phyloP scores from a whole-genome alignment of 192 early-diverging fungal species.

The Backusella tarrabulga region DNA sequence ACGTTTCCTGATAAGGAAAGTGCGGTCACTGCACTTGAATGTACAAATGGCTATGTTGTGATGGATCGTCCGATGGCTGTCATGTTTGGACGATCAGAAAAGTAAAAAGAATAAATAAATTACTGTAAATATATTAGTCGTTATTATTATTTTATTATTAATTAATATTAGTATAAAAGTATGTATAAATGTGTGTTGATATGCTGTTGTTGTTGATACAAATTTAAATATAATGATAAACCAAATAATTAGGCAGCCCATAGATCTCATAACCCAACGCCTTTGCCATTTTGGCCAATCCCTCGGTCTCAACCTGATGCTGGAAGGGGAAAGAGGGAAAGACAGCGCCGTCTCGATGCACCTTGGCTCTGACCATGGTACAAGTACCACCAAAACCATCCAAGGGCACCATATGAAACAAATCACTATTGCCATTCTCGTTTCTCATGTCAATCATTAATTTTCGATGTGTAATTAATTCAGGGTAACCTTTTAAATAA shows the following conservation, averaged over 20 bases:
- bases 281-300: constrained; percentile 69
- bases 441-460: constrained; percentile 42
- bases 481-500: constrained; percentile 37
- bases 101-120: not conserved
- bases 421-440: constrained; percentile 18
- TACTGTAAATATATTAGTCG: not conserved
- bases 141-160: not conserved
- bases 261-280: constrained; percentile 56
- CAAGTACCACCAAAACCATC: constrained; percentile 72
- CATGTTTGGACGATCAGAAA: constrained; percentile 16
- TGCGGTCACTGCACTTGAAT: constrained; percentile 35
- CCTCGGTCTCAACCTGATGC: constrained; percentile 72
- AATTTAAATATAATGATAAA: constrained; percentile 52
- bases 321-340: constrained; percentile 61
- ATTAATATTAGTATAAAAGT: not conserved
- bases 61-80: constrained; percentile 49
- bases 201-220: not conserved
- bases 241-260: constrained; percentile 60
- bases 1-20: constrained; percentile 28
- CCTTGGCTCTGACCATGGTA: constrained; percentile 59
- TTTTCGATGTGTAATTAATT: constrained; percentile 40
- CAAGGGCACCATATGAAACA: constrained; percentile 44
- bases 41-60: constrained; percentile 37
- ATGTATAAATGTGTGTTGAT: not conserved
- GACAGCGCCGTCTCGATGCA: constrained; percentile 63